Base-by-base conservation (phyloP, 2,329 filamentous ascomycete genomes). In the Westerdykella ornata region DNA sequence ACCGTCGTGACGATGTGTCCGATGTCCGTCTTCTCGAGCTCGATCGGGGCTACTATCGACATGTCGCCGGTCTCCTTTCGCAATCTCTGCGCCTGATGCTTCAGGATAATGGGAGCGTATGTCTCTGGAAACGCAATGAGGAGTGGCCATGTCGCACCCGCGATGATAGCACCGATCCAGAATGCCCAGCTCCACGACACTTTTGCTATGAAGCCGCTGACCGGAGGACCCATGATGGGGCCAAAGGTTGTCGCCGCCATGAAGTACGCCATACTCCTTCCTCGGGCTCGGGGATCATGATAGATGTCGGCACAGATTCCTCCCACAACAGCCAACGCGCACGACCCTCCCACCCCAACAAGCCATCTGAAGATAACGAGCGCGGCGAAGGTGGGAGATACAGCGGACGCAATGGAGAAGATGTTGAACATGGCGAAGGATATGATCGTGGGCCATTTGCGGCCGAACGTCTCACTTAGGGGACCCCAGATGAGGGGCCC, bases 181-280 rank as follows among this genome's bases (percentile, higher is more conserved):
- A 85, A 85, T 1, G 75, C 67, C 83, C 82, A 86, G 32, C 78
- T 73, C 83, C 82, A 86, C 18, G 74, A 76, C 18, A 83, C 72
- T 1, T 70, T 72, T 1, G 77, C 70, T 30, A 77, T 74, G 62
- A 75, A 85, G 8, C 81, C 82, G 0, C 78, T 79, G 16, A 82
- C 72, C 13, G 82, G 76, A 2, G 82, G 82, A 2, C 80, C 78
- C 2, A 81, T 62, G n/a, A 85, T 71, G 0, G 81, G 82, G 0
- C 83, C 83, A 34, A 78, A 78, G 0, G 77, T 74, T 3, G 82
- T 86, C 12, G 73, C 80, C 14, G 75, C 77, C 74, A 82, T 82
- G 65, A 81, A 84, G 31, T 76, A 63, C 1, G 79, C 73, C 70
- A 82, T 80, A 4, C 77, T 76, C 26, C 78, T 68, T 2, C 81